Base-by-base conservation (phyloP, 176 grass and related monocot species). In the Eragrostis nindensis region DNA sequence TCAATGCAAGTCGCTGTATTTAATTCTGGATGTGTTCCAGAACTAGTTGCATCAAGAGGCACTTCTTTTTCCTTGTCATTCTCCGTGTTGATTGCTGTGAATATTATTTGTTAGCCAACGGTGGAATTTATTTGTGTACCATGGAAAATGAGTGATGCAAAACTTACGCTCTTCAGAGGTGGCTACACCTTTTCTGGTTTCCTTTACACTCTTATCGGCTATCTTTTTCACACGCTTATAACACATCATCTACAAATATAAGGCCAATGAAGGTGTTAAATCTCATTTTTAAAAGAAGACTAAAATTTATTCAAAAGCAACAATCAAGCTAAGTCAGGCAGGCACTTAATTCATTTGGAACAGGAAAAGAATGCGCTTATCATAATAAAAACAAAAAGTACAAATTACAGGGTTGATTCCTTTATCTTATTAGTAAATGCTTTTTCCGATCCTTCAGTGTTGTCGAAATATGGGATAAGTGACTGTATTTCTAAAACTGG, bases 141-240 rank as follows among this genome's bases (percentile, higher is more conserved):
- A 49, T 16, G 26, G 17, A 14, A 81, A 30, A 19, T 36, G 40
- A 61, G 14, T 26, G 27, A 32, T 29, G 11, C 13, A 62, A 47
- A 80, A 87, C 63, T 76, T 70, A 87, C 85, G 0, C 9, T 82
- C 65, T 71, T 63, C 44, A 64, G 26, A 82, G 6, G 36, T 25
- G n/a, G n/a, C 17, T 17, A 21, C 11, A 50, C 3, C 17, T 1
- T 43, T 69, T 16, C 22, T 68, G 50, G 11, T 13, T 62, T 39
- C 84, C 29, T 74, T 44, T 21, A 41, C 57, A 12, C 25, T 75
- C 68, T 81, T 49, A n/a, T 48, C 62, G 50, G 7, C 7, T 41
- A 21, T 43, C 41, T 17, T 57, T 62, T 61, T 75, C 40, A 6
- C 21, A 56, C 53, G 53, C 38, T 75, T 29, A 5, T 26, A 56